phyloP scores from a whole-genome alignment of 2,329 filamentous ascomycete species.

The Phaeomoniella chlamydospora region DNA sequence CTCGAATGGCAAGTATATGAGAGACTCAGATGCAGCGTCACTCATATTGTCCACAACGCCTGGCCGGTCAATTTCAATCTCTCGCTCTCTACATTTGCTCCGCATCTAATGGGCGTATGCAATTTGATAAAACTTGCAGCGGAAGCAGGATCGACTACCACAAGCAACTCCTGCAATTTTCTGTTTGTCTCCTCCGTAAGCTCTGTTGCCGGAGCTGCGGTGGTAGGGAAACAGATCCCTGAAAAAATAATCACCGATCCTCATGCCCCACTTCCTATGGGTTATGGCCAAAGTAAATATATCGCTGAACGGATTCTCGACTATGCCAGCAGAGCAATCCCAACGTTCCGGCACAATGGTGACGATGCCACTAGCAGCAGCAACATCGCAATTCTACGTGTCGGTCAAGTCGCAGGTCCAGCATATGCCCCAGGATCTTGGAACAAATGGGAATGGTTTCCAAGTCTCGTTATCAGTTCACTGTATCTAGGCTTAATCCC shows the following conservation, averaged over 20 bases:
- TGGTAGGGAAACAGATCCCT: conserved; percentile 13
- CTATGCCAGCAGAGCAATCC: conserved; percentile 6
- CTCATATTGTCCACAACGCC: conserved; percentile 20
- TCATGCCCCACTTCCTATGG: conserved; percentile 16
- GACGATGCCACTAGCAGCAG: too few species aligned
- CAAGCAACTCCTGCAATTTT: conserved; percentile 5
- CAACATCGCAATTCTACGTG: conserved; percentile 10
- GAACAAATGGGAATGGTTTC: conserved; percentile 45
- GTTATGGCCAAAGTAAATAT: conserved; percentile 20
- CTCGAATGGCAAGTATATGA: conserved; percentile 11
- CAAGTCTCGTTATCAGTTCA: conserved; percentile 31
- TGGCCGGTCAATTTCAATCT: conserved; percentile 24
- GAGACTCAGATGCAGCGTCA: conserved; percentile 8
- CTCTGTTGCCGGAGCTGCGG: conserved; percentile 9
- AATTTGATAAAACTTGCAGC: conserved; percentile 13
- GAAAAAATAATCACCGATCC: conserved; percentile 7
- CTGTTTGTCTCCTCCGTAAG: conserved; percentile 17
- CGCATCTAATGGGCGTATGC: conserved; percentile 14
- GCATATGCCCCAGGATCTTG: conserved; percentile 33
- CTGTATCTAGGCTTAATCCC: conserved; percentile 35
- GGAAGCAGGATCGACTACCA: neutral
- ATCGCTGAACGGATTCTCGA: conserved; percentile 14
- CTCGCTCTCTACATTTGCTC: conserved; percentile 14
- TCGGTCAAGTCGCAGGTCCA: conserved; percentile 29
- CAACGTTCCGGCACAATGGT: conserved; percentile 6